Conservation (phyloP, 2,329 filamentous ascomycete genomes). For the Stachybotrys elegans region DNA sequence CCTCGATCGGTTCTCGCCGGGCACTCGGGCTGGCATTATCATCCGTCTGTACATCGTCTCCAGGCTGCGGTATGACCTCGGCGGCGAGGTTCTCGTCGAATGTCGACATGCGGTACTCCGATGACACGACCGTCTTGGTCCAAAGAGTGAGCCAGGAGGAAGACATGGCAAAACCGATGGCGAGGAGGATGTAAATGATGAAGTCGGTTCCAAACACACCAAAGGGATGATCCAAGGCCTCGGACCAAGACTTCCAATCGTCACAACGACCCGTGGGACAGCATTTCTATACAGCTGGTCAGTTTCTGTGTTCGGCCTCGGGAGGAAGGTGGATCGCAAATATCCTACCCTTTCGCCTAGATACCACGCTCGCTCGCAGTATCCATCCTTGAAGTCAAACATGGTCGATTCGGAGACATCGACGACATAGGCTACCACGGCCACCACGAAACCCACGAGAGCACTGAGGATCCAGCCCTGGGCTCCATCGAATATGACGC, state of each 20-base stretch:
- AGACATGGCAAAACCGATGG: conserved; percentile 62
- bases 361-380: conserved; percentile 70
- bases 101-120: conserved; percentile 78
- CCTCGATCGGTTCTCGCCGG: conserved; percentile 30
- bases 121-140: conserved; percentile 93
- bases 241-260: conserved; percentile 53
- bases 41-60: conserved; percentile 35
- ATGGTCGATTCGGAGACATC: conserved; percentile 80
- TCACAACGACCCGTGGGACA: conserved; percentile 52
- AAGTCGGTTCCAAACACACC: conserved; percentile 67
- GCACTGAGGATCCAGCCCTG: conserved; percentile 95
- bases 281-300: conserved; percentile 34
- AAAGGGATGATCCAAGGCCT: conserved; percentile 40
- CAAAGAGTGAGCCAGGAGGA: conserved; percentile 78
- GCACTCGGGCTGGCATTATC: conserved; percentile 39
- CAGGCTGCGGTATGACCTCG: conserved; percentile 34
- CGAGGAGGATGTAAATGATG: conserved; percentile 66
- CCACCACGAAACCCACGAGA: conserved; percentile 80
- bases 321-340: too few species aligned
- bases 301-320: too few species aligned
- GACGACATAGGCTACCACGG: conserved; percentile 80
- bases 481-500: conserved; percentile 74
- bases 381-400: conserved; percentile 89
- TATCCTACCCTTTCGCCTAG: conserved; percentile 64
- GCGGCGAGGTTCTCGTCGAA: conserved; percentile 90